Conservation (phyloP, 192 early-diverging fungal species). For the Oehlia diaphana region DNA sequence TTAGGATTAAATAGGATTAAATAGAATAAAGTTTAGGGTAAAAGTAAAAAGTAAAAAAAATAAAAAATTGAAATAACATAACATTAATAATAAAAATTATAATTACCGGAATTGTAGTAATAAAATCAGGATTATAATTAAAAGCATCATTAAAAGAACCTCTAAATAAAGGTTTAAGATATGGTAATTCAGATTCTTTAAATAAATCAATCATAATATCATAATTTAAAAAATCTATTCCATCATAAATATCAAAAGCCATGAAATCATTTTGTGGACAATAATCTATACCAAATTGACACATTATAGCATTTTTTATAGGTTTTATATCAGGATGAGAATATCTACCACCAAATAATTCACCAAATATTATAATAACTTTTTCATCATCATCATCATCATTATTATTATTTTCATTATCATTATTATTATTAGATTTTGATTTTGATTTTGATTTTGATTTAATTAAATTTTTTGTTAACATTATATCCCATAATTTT, state of each 20-base stretch:
- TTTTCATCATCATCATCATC: background rate
- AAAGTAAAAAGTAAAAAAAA: too few species aligned
- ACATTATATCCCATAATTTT: constrained; percentile 1
- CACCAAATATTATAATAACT: background rate
- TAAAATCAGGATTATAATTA: constrained; percentile 6
- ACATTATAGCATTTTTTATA: background rate
- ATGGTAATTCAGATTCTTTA: background rate
- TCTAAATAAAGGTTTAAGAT: background rate
- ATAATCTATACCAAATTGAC: constrained; percentile 13
- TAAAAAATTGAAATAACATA: too few species aligned
- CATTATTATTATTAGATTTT: too few species aligned
- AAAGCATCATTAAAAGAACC: constrained; percentile 10
- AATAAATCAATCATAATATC: background rate
- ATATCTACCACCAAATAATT: constrained; percentile 14
- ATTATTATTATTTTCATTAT: too few species aligned
- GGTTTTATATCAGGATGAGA: constrained; percentile 3
- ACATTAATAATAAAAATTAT: too few species aligned
- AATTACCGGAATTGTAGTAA: constrained; percentile 4
- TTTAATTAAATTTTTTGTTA: background rate
- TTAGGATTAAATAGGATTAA: too few species aligned
- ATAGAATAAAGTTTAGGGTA: too few species aligned
- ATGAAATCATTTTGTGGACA: constrained; percentile 6
- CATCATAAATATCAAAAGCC: constrained; percentile 15
- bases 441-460: background rate
- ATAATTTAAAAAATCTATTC: background rate